Conservation (phyloP, 2,329 filamentous ascomycete genomes). For the Aspergillus thermomutatus region DNA sequence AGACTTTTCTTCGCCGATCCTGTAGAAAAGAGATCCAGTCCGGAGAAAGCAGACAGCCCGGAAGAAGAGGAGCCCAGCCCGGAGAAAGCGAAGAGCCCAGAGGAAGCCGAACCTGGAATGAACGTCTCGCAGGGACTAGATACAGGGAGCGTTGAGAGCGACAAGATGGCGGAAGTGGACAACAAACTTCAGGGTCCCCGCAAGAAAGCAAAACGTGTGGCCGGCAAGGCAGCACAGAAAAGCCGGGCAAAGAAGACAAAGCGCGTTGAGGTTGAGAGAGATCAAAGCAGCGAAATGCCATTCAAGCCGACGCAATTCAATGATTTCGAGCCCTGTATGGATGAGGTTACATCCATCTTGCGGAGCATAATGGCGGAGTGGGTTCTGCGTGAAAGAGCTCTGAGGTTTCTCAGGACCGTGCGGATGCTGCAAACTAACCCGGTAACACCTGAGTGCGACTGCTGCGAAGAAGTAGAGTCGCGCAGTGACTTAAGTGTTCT, state of each 20-base stretch:
- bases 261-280: neutral
- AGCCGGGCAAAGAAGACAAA: neutral
- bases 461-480: constrained; percentile 28
- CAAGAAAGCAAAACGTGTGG: neutral
- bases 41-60: neutral
- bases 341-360: constrained; percentile 17
- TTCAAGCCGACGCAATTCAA: constrained; percentile 11
- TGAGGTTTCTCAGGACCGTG: constrained; percentile 23
- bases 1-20: constrained; percentile 23
- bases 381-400: constrained; percentile 18
- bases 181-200: neutral
- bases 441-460: constrained; percentile 25
- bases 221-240: neutral
- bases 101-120: neutral
- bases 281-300: neutral
- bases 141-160: neutral
- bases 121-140: neutral
- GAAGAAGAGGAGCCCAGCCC: neutral
- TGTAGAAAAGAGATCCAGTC: neutral
- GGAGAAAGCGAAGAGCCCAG: too few relatives aligned
- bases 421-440: constrained; percentile 15
- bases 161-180: neutral
- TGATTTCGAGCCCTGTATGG: constrained; percentile 17
- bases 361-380: constrained; percentile 20
- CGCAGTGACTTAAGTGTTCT: constrained; percentile 40